phyloP scores from a whole-genome alignment of 2,329 filamentous ascomycete species.

The Tricladium varicosporioides region DNA sequence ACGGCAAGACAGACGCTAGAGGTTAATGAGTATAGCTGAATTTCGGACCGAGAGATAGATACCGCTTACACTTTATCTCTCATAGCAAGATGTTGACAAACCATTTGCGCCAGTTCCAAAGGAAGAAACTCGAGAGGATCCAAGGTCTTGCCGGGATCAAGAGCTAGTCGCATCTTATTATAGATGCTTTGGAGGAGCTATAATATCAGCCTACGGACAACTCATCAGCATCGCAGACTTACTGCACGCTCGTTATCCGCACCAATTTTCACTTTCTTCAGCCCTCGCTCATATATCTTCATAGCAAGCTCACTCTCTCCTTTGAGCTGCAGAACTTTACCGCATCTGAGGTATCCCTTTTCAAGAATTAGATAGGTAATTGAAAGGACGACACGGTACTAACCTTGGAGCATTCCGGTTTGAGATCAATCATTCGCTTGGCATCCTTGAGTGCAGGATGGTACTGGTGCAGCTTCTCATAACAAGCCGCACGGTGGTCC shows the following conservation, averaged over 20 bases:
- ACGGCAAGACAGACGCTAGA: slow-evolving; percentile 32
- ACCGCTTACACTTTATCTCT: slow-evolving; percentile 31
- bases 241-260: slow-evolving; percentile 30
- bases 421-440: slow-evolving; percentile 33
- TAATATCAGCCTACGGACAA: slow-evolving; percentile 6
- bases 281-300: slow-evolving; percentile 34
- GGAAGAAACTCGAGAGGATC: slow-evolving; percentile 35
- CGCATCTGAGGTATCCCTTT: slow-evolving; percentile 36
- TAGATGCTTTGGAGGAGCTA: slow-evolving; percentile 32
- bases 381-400: background rate
- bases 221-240: background rate
- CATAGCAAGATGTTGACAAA: slow-evolving; percentile 29
- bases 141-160: slow-evolving; percentile 24
- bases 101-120: slow-evolving; percentile 33
- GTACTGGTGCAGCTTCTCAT: slow-evolving; percentile 32
- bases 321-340: slow-evolving; percentile 32
- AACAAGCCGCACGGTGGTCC: slow-evolving; percentile 35
- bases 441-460: slow-evolving; percentile 32
- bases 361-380: background rate
- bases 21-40: background rate
- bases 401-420: slow-evolving; percentile 32
- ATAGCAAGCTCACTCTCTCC: slow-evolving; percentile 30
- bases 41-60: background rate
- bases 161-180: slow-evolving; percentile 28
- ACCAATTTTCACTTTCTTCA: slow-evolving; percentile 33